These are phyloP conservation scores for Tolypocladium tropicale DNA, from an alignment of 2,329 filamentous ascomycete genomes.

Conservation along the genomic window DNA sequence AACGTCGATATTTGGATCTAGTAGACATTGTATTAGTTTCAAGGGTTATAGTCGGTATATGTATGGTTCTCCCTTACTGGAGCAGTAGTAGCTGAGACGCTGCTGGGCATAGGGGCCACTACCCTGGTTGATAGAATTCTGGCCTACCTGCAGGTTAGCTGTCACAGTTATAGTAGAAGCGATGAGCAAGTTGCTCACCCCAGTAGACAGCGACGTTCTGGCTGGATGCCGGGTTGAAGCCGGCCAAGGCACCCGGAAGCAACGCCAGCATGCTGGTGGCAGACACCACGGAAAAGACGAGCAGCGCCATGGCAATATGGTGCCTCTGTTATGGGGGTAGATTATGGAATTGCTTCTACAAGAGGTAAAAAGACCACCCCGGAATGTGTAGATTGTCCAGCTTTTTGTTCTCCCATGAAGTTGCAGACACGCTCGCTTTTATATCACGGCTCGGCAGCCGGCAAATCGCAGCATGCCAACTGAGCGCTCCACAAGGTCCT, in stretches of 20 bases:
- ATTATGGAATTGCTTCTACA: background rate
- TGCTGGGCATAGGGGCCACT: conserved; percentile 37
- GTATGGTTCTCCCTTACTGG: conserved; percentile 31
- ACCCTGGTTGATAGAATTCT: conserved; percentile 48
- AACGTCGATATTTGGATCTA: conserved; percentile 37
- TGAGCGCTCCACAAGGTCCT: background rate
- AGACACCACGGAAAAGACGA: conserved; percentile 4
- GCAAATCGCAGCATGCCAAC: background rate
- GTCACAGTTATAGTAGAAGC: background rate
- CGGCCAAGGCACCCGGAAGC: conserved; percentile 23
- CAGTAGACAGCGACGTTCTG: conserved; percentile 57
- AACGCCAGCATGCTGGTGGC: conserved; percentile 11
- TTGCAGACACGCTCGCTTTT: background rate
- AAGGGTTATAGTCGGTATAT: background rate
- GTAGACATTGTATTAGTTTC: background rate
- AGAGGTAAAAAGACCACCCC: too few relatives aligned
- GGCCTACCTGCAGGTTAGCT: conserved; percentile 22
- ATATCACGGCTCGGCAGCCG: background rate
- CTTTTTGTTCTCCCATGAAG: background rate
- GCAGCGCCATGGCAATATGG: conserved; percentile 3
- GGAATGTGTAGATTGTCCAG: background rate
- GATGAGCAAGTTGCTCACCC: conserved; percentile 29
- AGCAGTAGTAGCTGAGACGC: conserved; percentile 47
- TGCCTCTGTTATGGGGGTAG: background rate
- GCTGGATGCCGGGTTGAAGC: conserved; percentile 32